Percentiles rank a stretch among this genome's conserved stretches.
Conservation (phyloP, 139 green algal genomes). For the Dunaliella primolecta region DNA sequence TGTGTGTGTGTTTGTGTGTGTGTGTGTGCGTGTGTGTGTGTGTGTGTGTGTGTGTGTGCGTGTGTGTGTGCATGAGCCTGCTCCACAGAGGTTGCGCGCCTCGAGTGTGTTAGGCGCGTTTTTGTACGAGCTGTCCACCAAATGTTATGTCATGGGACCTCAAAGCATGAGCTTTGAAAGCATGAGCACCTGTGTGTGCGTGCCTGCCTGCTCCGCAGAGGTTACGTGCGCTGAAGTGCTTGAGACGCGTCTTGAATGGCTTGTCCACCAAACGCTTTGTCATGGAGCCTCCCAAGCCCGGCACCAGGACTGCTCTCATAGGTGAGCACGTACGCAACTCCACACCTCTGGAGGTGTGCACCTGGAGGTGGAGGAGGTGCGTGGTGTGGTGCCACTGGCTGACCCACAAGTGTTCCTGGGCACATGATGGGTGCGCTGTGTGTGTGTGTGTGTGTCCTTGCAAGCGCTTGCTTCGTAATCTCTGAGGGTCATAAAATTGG, state of each 20-base stretch:
- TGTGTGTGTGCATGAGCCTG: not conserved
- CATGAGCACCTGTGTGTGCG: not conserved
- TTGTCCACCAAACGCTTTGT: constrained; percentile 72
- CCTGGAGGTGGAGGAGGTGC: too few species aligned
- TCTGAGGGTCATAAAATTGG: too few species aligned
- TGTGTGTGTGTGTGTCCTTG: too few species aligned
- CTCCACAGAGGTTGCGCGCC: constrained; percentile 41
- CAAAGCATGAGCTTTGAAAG: too few species aligned
- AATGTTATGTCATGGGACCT: constrained; percentile 69
- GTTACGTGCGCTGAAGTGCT: constrained; percentile 55
- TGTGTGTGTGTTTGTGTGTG: not conserved
- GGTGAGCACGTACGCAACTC: too few species aligned
- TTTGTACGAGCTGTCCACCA: constrained; percentile 57
- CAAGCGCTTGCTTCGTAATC: too few species aligned
- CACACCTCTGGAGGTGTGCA: too few species aligned
- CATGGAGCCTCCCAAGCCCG: constrained; percentile 37
- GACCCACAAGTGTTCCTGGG: too few species aligned
- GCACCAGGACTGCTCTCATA: constrained; percentile 7
- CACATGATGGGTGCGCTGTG: too few species aligned
- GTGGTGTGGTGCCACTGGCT: too few species aligned
- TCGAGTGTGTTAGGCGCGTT: constrained; percentile 66
- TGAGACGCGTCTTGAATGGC: constrained; percentile 65
- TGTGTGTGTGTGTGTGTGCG: constrained; percentile 4
- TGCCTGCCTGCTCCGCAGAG: constrained; percentile 9
- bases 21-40: not conserved